phyloP scores from a whole-genome alignment of 2,329 filamentous ascomycete species.

The Arthrobotrys megalospora region DNA sequence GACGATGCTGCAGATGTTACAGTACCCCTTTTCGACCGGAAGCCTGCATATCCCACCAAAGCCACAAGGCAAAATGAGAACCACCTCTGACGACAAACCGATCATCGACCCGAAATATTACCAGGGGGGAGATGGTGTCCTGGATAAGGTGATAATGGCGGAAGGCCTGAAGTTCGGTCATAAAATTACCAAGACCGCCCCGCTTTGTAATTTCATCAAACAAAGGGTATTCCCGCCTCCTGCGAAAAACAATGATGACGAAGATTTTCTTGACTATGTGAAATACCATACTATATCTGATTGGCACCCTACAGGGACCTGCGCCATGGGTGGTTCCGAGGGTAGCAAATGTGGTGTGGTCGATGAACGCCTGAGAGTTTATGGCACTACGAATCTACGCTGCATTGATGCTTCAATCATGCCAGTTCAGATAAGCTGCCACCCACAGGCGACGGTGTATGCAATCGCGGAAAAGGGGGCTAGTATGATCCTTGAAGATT shows the following conservation, averaged over 20 bases:
- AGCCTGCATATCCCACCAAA: slow-evolving; percentile 69
- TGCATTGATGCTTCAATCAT: slow-evolving; percentile 66
- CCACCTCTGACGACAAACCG: slow-evolving; percentile 65
- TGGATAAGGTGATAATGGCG: slow-evolving; percentile 70
- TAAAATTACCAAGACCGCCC: slow-evolving; percentile 67
- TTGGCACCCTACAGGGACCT: slow-evolving; percentile 69
- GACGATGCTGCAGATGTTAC: slow-evolving; percentile 71
- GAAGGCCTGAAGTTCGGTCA: slow-evolving; percentile 68
- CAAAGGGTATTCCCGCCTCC: slow-evolving; percentile 66
- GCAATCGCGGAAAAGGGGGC: slow-evolving; percentile 54
- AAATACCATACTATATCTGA: slow-evolving; percentile 66
- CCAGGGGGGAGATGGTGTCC: slow-evolving; percentile 65
- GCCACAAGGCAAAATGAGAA: slow-evolving; percentile 30
- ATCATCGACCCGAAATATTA: slow-evolving; percentile 70
- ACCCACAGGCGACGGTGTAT: slow-evolving; percentile 62
- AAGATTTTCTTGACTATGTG: slow-evolving; percentile 67
- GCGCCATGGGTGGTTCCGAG: slow-evolving; percentile 67
- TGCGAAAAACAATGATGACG: slow-evolving; percentile 59
- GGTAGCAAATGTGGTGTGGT: slow-evolving; percentile 69
- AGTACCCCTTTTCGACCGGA: slow-evolving; percentile 72
- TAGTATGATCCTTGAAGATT: slow-evolving; percentile 61
- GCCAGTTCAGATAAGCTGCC: slow-evolving; percentile 61
- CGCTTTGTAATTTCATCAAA: slow-evolving; percentile 67
- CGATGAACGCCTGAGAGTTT: slow-evolving; percentile 68
- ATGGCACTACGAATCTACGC: slow-evolving; percentile 69